Evolutionary conservation across 306 rosid species (phyloP).

Genomic region (Luffa acutangula): DNA sequence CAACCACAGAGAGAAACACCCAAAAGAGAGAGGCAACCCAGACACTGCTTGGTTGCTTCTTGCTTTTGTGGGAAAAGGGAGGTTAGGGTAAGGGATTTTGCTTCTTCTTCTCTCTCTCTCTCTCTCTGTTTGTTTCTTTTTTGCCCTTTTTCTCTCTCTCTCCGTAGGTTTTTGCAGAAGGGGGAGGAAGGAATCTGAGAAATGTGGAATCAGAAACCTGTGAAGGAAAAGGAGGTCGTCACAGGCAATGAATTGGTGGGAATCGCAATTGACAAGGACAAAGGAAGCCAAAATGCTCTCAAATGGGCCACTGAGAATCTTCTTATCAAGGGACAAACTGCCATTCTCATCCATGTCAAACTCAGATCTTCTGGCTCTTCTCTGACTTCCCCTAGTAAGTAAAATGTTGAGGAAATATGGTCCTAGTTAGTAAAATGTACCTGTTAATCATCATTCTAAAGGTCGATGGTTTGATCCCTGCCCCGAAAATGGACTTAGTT

Average conservation of each 20-base stretch:
- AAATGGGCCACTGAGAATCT: slow-evolving; percentile 81
- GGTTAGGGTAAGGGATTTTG: neutral
- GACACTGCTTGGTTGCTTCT: neutral
- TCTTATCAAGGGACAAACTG: slow-evolving; percentile 37
- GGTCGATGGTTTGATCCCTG: no score
- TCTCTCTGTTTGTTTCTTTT: neutral
- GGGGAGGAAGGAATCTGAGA: neutral
- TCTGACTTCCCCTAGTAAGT: slow-evolving; percentile 37
- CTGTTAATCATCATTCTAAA: no score
- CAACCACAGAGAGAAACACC: neutral
- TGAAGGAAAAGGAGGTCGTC: slow-evolving; percentile 35
- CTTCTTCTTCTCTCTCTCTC: neutral
- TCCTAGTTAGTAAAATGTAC: no score
- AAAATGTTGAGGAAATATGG: neutral
- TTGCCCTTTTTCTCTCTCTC: neutral
- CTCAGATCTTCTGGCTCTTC: slow-evolving; percentile 22
- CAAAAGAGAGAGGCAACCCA: neutral
- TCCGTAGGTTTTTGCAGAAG: neutral
- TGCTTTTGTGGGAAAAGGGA: neutral
- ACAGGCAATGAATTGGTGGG: slow-evolving; percentile 52
- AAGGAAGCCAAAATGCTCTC: slow-evolving; percentile 73
- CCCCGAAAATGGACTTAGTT: no score
- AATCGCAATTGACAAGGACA: slow-evolving; percentile 87
- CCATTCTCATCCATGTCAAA: slow-evolving; percentile 75
- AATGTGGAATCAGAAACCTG: slow-evolving; percentile 57